Conservation (phyloP, 345 rosid genomes). For the Eucalyptus sp. region DNA sequence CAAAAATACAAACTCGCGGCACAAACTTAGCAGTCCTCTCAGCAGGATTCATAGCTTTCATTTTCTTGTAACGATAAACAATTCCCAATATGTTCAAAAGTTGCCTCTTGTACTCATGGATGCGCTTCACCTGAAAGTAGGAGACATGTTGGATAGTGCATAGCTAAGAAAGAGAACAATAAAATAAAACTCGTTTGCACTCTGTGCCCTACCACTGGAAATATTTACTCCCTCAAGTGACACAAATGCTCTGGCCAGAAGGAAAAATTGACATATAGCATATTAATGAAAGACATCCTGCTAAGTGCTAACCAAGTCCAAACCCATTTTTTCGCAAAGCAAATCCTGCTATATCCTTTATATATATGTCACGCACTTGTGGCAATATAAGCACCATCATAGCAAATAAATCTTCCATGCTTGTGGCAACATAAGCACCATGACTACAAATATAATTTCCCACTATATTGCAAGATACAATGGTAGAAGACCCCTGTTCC, state of each 20-base stretch:
- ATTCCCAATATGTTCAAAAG: slow-evolving; percentile 35
- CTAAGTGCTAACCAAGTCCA: not conserved
- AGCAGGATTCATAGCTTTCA: slow-evolving; percentile 29
- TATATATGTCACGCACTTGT: not conserved
- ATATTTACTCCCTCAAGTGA: not conserved
- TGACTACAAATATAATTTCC: not conserved
- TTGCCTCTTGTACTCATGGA: slow-evolving; percentile 44
- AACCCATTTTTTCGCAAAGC: not conserved
- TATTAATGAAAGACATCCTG: not conserved
- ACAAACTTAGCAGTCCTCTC: slow-evolving; percentile 18
- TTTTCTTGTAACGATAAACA: slow-evolving; percentile 34
- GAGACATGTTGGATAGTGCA: not conserved
- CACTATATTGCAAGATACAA: not conserved
- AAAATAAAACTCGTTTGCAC: not conserved
- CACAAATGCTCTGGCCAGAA: not conserved
- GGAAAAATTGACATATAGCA: not conserved
- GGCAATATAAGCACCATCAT: not conserved
- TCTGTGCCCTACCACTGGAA: not conserved
- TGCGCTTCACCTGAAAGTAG: slow-evolving; percentile 26
- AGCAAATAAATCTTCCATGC: not conserved
- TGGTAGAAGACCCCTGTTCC: not conserved
- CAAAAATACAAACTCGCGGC: slow-evolving; percentile 43
- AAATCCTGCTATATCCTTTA: not conserved
- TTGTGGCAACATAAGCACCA: not conserved
- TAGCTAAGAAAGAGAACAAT: not conserved